A percentile compares a stretch with the other conserved stretches of the same genome.
phyloP scores from a whole-genome alignment of 306 rosid species.

The Luffa aegyptiaca region DNA sequence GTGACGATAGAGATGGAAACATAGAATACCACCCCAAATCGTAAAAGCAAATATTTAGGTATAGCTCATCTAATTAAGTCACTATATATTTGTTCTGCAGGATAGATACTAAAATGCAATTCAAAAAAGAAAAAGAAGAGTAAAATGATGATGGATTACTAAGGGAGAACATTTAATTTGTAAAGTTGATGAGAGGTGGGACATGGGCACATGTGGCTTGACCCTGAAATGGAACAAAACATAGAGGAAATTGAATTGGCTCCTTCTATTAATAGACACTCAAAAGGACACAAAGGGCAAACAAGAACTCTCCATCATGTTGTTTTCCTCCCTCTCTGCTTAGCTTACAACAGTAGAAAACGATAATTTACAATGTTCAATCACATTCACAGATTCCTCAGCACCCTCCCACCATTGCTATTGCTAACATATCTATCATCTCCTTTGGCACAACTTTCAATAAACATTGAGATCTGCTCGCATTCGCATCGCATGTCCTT shows the following conservation, averaged over 20 bases:
- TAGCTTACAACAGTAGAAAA: neutral
- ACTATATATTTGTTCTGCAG: too few species aligned
- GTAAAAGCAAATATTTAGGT: too few species aligned
- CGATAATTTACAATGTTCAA: neutral
- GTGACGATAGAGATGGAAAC: neutral
- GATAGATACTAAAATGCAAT: neutral
- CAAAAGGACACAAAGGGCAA: neutral
- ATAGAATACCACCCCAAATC: neutral
- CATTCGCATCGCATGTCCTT: neutral
- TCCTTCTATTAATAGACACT: slow-evolving; percentile 1
- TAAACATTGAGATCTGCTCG: neutral
- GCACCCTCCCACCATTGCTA: neutral
- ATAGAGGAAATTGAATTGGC: neutral
- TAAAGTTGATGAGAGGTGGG: neutral
- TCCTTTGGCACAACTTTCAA: neutral
- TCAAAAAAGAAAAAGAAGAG: neutral
- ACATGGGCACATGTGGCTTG: neutral
- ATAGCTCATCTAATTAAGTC: too few species aligned
- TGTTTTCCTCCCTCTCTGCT: neutral
- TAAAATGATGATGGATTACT: neutral
- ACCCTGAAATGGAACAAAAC: slow-evolving; percentile 2
- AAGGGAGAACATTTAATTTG: neutral
- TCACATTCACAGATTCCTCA: neutral
- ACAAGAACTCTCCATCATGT: neutral
- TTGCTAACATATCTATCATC: neutral